Conservation (phyloP, 2,329 filamentous ascomycete genomes). For the Cordyceps cateniannulata region DNA sequence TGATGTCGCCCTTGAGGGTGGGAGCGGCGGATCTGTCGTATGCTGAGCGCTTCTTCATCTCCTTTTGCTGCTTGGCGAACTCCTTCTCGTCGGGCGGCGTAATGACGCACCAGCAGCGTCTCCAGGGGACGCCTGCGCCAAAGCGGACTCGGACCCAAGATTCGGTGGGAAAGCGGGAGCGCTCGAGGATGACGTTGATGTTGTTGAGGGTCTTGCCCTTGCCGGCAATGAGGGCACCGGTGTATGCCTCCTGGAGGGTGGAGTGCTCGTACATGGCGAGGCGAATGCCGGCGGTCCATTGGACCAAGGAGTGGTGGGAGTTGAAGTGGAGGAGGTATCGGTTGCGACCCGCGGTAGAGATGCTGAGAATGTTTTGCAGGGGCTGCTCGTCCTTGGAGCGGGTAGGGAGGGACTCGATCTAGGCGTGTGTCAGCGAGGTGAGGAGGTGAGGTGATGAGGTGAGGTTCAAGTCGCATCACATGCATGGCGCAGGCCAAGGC, state of each 20-base stretch:
- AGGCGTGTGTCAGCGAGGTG: neutral
- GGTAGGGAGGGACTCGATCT: slow-evolving; percentile 88
- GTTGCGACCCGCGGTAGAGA: slow-evolving; percentile 93
- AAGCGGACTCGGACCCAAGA: slow-evolving; percentile 96
- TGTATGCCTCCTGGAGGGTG: slow-evolving; percentile 92
- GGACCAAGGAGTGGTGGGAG: slow-evolving; percentile 82
- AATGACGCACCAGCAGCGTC: slow-evolving; percentile 94
- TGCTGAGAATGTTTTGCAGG: slow-evolving; percentile 88
- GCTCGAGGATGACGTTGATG: slow-evolving; percentile 83
- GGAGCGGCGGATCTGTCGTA: slow-evolving; percentile 69
- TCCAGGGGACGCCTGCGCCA: slow-evolving; percentile 92
- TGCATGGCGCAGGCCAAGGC: neutral
- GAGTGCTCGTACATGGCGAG: slow-evolving; percentile 92
- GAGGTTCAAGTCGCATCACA: neutral
- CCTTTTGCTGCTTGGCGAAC: slow-evolving; percentile 74
- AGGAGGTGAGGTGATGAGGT: neutral
- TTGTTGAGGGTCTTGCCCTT: slow-evolving; percentile 88
- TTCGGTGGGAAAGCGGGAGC: slow-evolving; percentile 68
- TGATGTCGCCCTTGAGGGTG: slow-evolving; percentile 78
- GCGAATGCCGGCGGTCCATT: slow-evolving; percentile 93
- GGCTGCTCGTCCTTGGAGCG: slow-evolving; percentile 69
- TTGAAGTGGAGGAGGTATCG: slow-evolving; percentile 95
- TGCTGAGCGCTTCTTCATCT: slow-evolving; percentile 70
- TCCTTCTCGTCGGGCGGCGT: slow-evolving; percentile 92
- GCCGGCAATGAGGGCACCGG: slow-evolving; percentile 87